phyloP scores from a whole-genome alignment of 768 basidiomycete species.

The Thelephora ganbajun region DNA sequence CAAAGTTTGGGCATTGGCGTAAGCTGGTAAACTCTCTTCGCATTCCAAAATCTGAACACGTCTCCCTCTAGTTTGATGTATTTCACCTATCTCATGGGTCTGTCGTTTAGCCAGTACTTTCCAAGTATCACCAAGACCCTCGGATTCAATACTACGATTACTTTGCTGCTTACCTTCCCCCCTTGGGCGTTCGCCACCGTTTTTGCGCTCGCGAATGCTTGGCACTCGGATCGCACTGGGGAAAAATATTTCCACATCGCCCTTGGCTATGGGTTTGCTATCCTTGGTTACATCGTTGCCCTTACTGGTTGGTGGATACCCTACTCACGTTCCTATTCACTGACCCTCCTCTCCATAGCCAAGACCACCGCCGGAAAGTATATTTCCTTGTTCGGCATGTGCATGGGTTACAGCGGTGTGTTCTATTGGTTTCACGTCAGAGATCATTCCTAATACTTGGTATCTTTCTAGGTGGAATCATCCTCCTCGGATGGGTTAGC shows the following conservation, averaged over 20 bases:
- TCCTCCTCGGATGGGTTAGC: constrained; percentile 13
- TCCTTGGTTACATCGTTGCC: background rate
- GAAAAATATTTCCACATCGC: background rate
- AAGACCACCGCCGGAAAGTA: constrained; percentile 8
- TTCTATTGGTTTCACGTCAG: background rate
- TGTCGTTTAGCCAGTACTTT: constrained; percentile 6
- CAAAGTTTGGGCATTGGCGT: constrained; percentile 28
- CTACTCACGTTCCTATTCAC: background rate
- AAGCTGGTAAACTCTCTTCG: constrained; percentile 12
- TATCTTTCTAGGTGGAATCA: background rate
- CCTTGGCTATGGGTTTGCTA: background rate
- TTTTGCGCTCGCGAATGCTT: constrained; percentile 14
- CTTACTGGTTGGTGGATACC: background rate
- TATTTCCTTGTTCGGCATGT: constrained; percentile 9
- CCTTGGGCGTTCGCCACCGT: constrained; percentile 22
- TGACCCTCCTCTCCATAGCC: background rate
- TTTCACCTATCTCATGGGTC: constrained; percentile 12
- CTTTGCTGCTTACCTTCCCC: constrained; percentile 27
- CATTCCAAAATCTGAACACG: constrained; percentile 6
- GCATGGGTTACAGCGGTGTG: constrained; percentile 9
- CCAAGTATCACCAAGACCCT: constrained; percentile 20
- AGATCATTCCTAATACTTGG: constrained; percentile 3
- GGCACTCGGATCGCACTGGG: background rate
- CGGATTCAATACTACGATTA: constrained; percentile 22
- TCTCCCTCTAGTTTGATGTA: constrained; percentile 21